Base-by-base conservation (phyloP, 768 basidiomycete genomes). In the Podaxis sp. region DNA sequence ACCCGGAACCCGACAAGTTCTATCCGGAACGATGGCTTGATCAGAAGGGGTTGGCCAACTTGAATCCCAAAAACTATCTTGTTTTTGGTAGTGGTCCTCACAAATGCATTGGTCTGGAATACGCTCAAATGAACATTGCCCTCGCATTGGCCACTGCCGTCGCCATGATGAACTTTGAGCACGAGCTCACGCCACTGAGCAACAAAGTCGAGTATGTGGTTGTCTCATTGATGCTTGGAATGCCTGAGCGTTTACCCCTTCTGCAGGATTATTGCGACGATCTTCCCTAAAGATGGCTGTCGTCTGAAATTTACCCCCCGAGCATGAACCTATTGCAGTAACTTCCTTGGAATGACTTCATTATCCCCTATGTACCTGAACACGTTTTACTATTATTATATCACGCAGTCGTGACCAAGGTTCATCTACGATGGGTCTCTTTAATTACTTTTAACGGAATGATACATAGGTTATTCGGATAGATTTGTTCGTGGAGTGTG, bases 231-330 rank as follows among this genome's bases (percentile, higher is more conserved):
- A 27, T n/a, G 38, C 21, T 27, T 50, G 35, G 16, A 7, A 38
- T 16, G 23, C 44, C 35, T 36, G 2, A 11, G 37, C 61, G 9
- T 56, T 63, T 16, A 64, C 21, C 23, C 35, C 21, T 59, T 5
- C 66, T 64, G 2, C 60, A 93, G 91, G 53, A 93, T 98, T 64
- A 93, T 98, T 65, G 92, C 95, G n/a, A 97, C 94, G 21, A 75
- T 98, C 46, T 99, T 99, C 85, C 97, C 97, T 10, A 88, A 91
- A 72, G 95, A 98, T 68, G 93, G 92, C 46, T 93, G 93, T 67
- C 74, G 83, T 61, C 80, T 98, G 63, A 91, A 86, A 69, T 83
- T 96, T 66, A 80, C 83, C 1, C 89, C 92, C 32, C 84, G 89
- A 55, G 55, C 64, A 27, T 67, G 62, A 63, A 38, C 23, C 18